Percentiles rank a stretch among this genome's conserved stretches.
Evolutionary conservation across 768 basidiomycete genomes (phyloP).

Genomic region (Leccinellum luteum): DNA sequence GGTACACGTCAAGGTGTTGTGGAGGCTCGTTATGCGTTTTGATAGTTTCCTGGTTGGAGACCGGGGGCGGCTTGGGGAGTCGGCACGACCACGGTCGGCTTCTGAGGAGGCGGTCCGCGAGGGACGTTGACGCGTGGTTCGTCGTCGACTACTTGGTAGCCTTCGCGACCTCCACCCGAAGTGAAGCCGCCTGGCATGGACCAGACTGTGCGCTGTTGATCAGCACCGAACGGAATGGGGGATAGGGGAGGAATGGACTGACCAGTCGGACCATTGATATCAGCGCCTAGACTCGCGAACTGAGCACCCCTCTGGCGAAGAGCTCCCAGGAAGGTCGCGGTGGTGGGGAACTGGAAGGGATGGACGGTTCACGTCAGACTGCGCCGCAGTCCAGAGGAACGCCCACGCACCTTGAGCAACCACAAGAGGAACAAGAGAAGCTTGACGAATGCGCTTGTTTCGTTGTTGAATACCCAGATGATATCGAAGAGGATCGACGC

Average conservation of each 20-base stretch:
- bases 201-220: slow-evolving; percentile 50
- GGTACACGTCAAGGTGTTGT: too few species aligned
- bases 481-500: slow-evolving; percentile 66
- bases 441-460: slow-evolving; percentile 54
- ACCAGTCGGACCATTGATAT: slow-evolving; percentile 59
- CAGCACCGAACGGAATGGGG: not conserved
- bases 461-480: slow-evolving; percentile 60
- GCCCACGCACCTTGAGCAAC: slow-evolving; percentile 50
- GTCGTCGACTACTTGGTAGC: slow-evolving; percentile 64
- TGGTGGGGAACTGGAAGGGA: slow-evolving; percentile 53
- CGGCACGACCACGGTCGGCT: slow-evolving; percentile 7
- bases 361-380: not conserved
- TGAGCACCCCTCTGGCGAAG: slow-evolving; percentile 59
- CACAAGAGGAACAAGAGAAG: slow-evolving; percentile 54
- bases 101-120: slow-evolving; percentile 17
- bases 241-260: slow-evolving; percentile 3
- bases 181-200: slow-evolving; percentile 76
- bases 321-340: slow-evolving; percentile 47
- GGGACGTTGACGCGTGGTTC: slow-evolving; percentile 22
- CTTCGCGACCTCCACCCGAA: slow-evolving; percentile 44
- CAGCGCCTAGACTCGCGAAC: slow-evolving; percentile 50
- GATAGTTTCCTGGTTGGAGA: slow-evolving; percentile 25
- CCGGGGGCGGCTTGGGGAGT: slow-evolving; percentile 14
- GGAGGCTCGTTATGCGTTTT: slow-evolving; percentile 13
- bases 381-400: not conserved